Base-by-base conservation (phyloP, 306 rosid species). In the Pachyrhizus erosus region DNA sequence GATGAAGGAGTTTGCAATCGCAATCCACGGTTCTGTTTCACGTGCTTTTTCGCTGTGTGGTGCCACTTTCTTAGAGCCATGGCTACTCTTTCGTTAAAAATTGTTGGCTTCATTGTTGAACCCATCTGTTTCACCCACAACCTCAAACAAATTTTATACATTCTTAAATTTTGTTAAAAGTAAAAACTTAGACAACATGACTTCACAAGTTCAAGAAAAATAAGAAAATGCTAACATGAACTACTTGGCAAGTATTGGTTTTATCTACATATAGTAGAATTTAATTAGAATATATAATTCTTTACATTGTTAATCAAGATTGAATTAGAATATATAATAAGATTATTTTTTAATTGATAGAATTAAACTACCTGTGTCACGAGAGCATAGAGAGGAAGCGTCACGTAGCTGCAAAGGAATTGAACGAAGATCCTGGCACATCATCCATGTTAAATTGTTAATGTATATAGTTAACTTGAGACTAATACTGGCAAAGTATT, bases 31-130 rank as follows among this genome's bases (percentile, higher is more conserved):
- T 84, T 89, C 5, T 85, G 85, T 66, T 85, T 93, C 17, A 93
- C 8, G 54, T 89, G 84, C 89, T 85, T 86, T 78, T 77, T 85
- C 0, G 98, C 96, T 2, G 88, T 29, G 71, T 80, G 90, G 83
- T 93, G 94, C 98, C 96, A 91, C 15, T 87, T 90, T 65, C 89
- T 87, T 2, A 93, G 84, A 1, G 98, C 97, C 7, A 15, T 17
- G 0, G 93, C 98, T 20, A 93, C 91, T 74, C 86, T 87, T 24
- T 91, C 90, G 52, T 90, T 87, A 89, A 93, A 93, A 78, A 93
- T 91, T 0, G 93, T 86, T 3, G 93, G 92, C 74, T 85, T 93
- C 98, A 91, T 91, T 0, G 85, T 81, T 24, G 94, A 83, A 13
- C 96, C 97, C 97, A 91, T 93, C 97, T 91, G 84, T 20, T 65